These are phyloP conservation scores for Zygosaccharomyces gambellarensis DNA, from an alignment of 805 yeast species.

Conservation along the genomic window DNA sequence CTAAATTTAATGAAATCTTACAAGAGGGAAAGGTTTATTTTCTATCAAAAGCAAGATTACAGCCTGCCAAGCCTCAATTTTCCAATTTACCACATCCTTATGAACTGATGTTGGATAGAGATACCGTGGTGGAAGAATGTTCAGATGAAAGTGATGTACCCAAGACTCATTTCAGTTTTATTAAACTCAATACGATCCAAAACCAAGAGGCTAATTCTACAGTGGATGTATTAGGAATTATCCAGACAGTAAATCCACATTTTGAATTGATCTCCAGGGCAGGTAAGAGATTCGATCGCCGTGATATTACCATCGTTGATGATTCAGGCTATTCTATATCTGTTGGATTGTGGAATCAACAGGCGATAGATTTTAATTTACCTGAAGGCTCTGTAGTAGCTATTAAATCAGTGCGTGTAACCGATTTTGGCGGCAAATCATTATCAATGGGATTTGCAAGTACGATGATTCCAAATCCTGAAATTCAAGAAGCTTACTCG, in stretches of 20 bases:
- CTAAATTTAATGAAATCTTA: conserved; percentile 64
- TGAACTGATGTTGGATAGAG: conserved; percentile 78
- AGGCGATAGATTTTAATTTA: conserved; percentile 70
- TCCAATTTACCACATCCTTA: conserved; percentile 81
- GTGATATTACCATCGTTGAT: conserved; percentile 84
- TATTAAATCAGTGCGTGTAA: conserved; percentile 81
- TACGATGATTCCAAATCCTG: conserved; percentile 74
- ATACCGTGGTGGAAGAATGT: conserved; percentile 68
- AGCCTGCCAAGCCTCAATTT: conserved; percentile 79
- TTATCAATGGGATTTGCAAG: conserved; percentile 78
- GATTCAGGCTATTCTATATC: conserved; percentile 69
- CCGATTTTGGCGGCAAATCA: conserved; percentile 83
- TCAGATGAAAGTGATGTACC: conserved; percentile 64
- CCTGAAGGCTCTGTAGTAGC: conserved; percentile 85
- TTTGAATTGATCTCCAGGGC: conserved; percentile 82
- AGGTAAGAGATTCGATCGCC: conserved; percentile 87
- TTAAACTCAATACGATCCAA: conserved; percentile 61
- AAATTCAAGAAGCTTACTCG: conserved; percentile 77
- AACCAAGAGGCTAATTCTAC: conserved; percentile 63
- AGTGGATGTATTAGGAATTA: conserved; percentile 83
- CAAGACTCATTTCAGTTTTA: conserved; percentile 69
- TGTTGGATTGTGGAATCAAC: conserved; percentile 86
- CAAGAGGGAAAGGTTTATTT: conserved; percentile 89
- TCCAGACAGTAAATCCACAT: conserved; percentile 69
- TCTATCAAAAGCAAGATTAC: conserved; percentile 74